These are phyloP conservation scores for Diatrype stigma DNA, from an alignment of 2,329 filamentous ascomycete genomes.

Conservation along the genomic window DNA sequence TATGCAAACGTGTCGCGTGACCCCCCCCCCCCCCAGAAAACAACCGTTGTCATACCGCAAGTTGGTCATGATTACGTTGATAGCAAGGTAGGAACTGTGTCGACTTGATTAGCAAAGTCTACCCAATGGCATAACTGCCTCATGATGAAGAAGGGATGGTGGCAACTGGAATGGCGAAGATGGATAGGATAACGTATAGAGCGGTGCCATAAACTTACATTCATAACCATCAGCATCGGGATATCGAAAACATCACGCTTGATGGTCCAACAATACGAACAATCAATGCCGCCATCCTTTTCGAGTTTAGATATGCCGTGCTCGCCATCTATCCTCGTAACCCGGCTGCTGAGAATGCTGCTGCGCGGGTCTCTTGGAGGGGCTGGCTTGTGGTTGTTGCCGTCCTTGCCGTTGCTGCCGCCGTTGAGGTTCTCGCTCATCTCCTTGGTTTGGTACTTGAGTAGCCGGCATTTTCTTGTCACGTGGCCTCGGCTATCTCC, in stretches of 20 bases:
- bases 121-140: too few relatives aligned
- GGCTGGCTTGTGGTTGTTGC: constrained; percentile 25
- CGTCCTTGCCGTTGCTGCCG: constrained; percentile 2
- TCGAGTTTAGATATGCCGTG: constrained; percentile 78
- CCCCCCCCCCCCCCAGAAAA: not conserved
- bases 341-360: constrained; percentile 54
- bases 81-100: constrained; percentile 56
- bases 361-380: constrained; percentile 43
- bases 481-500: constrained; percentile 84
- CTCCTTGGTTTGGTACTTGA: constrained; percentile 83
- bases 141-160: too few relatives aligned
- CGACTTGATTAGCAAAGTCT: constrained; percentile 19
- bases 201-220: constrained; percentile 70
- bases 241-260: constrained; percentile 97
- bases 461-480: constrained; percentile 75
- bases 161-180: too few relatives aligned
- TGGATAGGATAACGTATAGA: not conserved
- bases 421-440: constrained; percentile 35
- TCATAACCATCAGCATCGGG: constrained; percentile 97
- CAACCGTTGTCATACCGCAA: constrained; percentile 33
- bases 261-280: constrained; percentile 94
- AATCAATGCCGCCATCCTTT: constrained; percentile 87
- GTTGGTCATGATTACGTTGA: constrained; percentile 53
- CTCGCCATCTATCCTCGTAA: constrained; percentile 64
- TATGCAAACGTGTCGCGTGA: not conserved